Conservation (phyloP, 805 yeast genomes). For the Saccharomycopsis javanensis region DNA sequence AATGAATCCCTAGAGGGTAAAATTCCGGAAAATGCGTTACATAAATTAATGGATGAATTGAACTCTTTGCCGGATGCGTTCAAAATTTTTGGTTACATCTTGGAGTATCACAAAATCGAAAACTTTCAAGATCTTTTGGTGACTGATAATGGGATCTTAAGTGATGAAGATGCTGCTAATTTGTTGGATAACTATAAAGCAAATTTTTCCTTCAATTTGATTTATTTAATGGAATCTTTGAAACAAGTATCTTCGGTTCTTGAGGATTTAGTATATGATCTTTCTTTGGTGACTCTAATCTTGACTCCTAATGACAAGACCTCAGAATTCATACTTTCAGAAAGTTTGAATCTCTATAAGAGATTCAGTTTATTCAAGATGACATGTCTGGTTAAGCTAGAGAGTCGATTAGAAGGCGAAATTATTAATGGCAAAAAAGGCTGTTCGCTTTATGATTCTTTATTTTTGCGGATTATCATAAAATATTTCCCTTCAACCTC, state of each 20-base stretch:
- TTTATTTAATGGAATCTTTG: conserved; percentile 22
- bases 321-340: conserved; percentile 17
- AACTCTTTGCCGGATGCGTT: conserved; percentile 31
- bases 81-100: conserved; percentile 30
- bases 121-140: not conserved
- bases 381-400: conserved; percentile 19
- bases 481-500: not conserved
- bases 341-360: conserved; percentile 19
- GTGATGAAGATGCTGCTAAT: not conserved
- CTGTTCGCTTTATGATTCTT: conserved; percentile 4
- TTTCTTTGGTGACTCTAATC: conserved; percentile 29
- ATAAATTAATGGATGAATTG: conserved; percentile 32
- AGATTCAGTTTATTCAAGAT: conserved; percentile 20
- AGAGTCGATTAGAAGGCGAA: not conserved
- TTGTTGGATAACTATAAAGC: not conserved
- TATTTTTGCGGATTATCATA: conserved; percentile 17
- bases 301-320: conserved; percentile 30
- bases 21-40: conserved; percentile 32
- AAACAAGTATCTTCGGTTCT: conserved; percentile 26
- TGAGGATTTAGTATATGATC: conserved; percentile 26
- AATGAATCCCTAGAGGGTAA: conserved; percentile 32
- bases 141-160: not conserved
- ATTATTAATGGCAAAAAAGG: not conserved
- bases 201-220: conserved; percentile 1
- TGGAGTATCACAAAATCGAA: conserved; percentile 23